phyloP scores from a whole-genome alignment of 257 asterid genomes.

The Voacanga thouarsii region DNA sequence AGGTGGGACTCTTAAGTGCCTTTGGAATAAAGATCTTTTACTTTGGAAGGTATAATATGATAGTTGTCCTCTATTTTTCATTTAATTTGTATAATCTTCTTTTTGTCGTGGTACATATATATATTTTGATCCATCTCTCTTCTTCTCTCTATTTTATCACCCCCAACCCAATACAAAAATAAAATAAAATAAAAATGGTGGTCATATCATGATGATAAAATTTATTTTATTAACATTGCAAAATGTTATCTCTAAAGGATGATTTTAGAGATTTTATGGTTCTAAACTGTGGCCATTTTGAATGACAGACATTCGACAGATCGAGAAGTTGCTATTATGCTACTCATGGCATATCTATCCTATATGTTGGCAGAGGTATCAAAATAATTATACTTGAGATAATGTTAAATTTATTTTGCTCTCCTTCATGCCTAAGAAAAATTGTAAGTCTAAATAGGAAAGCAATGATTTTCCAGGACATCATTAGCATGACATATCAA shows the following conservation, averaged over 20 bases:
- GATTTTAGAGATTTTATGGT: not conserved
- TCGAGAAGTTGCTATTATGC: slow-evolving; percentile 75
- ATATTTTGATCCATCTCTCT: too few species aligned
- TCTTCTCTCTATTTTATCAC: too few species aligned
- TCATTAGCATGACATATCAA: too few species aligned
- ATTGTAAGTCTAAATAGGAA: not conserved
- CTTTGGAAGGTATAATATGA: not conserved
- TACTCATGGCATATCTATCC: slow-evolving; percentile 75
- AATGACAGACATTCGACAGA: slow-evolving; percentile 71
- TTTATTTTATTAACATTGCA: not conserved
- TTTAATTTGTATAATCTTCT: too few species aligned
- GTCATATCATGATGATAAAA: too few species aligned
- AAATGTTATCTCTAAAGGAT: too few species aligned
- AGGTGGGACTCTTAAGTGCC: slow-evolving; percentile 15
- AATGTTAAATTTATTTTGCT: too few species aligned
- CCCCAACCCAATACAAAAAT: too few species aligned
- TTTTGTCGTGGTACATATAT: too few species aligned
- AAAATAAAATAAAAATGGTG: too few species aligned
- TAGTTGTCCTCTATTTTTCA: not conserved
- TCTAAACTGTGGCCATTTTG: not conserved
- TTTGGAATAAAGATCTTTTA: slow-evolving; percentile 5
- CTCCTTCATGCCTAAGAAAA: not conserved
- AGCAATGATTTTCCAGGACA: too few species aligned
- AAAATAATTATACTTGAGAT: not conserved
- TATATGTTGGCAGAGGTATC: slow-evolving; percentile 64